phyloP scores from a whole-genome alignment of 345 rosid species.

The Acer negundo region DNA sequence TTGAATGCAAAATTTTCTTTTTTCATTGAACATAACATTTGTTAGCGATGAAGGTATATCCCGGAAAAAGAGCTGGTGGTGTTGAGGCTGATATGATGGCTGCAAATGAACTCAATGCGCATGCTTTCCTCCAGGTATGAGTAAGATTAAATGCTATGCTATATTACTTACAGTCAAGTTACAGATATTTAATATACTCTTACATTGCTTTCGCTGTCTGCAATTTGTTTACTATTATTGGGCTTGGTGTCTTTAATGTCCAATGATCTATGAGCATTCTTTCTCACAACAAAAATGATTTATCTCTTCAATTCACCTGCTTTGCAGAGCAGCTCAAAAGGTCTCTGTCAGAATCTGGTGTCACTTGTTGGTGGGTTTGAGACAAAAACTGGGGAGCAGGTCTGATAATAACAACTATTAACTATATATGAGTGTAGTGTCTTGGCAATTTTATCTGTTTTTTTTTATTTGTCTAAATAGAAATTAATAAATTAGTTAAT shows the following conservation, averaged over 20 bases:
- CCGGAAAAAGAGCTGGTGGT: constrained; percentile 80
- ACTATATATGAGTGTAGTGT: background rate
- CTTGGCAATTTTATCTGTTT: background rate
- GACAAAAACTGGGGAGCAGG: constrained; percentile 92
- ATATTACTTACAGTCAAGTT: background rate
- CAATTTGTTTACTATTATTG: constrained; percentile 2
- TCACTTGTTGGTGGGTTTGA: constrained; percentile 88
- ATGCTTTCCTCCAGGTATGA: constrained; percentile 70
- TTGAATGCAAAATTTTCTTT: background rate
- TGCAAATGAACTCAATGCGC: constrained; percentile 87
- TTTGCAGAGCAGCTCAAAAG: constrained; percentile 63
- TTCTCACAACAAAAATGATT: background rate
- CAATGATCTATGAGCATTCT: background rate
- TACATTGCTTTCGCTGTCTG: background rate
- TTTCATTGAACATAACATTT: constrained; percentile 3
- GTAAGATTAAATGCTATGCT: constrained; percentile 34
- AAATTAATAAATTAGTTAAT: constrained; percentile 29
- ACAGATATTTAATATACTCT: background rate
- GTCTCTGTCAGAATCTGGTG: constrained; percentile 61
- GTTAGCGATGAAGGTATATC: constrained; percentile 70
- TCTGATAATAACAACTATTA: constrained; percentile 33
- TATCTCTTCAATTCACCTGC: constrained; percentile 14
- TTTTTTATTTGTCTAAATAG: constrained; percentile 4
- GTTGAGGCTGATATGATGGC: constrained; percentile 97
- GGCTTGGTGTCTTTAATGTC: constrained; percentile 7